Percentiles rank a stretch among this genome's conserved stretches.
These are phyloP conservation scores for Penicillium olsonii DNA, from an alignment of 2,329 filamentous ascomycete species.

Conservation along the genomic window DNA sequence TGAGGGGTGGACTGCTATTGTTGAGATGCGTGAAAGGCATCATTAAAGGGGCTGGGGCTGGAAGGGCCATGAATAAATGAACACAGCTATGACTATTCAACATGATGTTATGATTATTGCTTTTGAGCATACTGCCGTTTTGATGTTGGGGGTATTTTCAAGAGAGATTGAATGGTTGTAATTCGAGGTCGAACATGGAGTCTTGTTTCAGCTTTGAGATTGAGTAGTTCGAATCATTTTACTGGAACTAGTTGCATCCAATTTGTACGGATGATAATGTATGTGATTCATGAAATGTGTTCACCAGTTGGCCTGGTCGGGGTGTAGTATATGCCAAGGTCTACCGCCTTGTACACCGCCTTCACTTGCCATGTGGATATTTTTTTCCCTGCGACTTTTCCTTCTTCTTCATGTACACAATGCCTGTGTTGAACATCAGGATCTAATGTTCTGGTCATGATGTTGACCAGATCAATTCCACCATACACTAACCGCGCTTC, in stretches of 20 bases:
- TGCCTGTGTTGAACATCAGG: not conserved
- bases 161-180: not conserved
- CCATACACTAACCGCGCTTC: not conserved
- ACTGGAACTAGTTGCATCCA: no score
- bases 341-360: not conserved
- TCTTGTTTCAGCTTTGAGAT: no score
- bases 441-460: not conserved
- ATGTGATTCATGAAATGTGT: no score
- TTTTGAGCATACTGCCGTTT: not conserved
- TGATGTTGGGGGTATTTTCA: not conserved
- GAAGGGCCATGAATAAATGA: constrained; percentile 1
- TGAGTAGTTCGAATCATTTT: no score
- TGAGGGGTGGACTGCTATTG: constrained; percentile 66
- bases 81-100: not conserved
- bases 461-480: not conserved
- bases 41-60: constrained; percentile 27
- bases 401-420: not conserved
- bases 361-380: not conserved
- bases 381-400: not conserved
- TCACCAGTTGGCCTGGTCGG: no score
- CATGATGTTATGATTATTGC: constrained; percentile 7
- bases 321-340: not conserved
- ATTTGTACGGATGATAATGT: no score
- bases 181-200: not conserved
- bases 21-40: constrained; percentile 64